phyloP scores from a whole-genome alignment of 257 asterid species.

The Leonotis leonurus region DNA sequence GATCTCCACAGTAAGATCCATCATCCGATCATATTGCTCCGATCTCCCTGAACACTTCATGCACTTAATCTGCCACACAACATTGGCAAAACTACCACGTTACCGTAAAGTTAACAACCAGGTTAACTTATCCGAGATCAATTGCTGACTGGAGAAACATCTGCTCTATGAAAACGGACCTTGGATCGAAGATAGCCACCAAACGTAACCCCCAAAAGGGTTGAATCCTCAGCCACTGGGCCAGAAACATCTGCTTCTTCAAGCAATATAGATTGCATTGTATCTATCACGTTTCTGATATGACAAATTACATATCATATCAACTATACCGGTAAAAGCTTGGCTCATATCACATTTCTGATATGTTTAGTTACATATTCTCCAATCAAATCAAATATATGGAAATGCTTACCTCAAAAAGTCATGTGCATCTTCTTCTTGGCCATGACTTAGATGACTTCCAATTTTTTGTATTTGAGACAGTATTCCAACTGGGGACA shows the following conservation, averaged over 20 bases:
- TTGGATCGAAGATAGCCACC: slow-evolving; percentile 55
- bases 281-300: slow-evolving; percentile 32
- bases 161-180: slow-evolving; percentile 35
- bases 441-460: slow-evolving; percentile 28
- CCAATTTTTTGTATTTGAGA: slow-evolving; percentile 41
- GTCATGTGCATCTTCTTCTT: slow-evolving; percentile 58
- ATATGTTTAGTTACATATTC: neutral
- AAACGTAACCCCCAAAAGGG: slow-evolving; percentile 43
- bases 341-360: too few relatives aligned
- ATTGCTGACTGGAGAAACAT: neutral
- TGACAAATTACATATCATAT: neutral
- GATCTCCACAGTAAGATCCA: slow-evolving; percentile 45
- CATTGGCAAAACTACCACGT: neutral
- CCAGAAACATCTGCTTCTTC: slow-evolving; percentile 38
- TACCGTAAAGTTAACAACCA: neutral
- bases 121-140: neutral
- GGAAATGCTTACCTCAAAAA: slow-evolving; percentile 31
- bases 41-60: slow-evolving; percentile 37
- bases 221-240: slow-evolving; percentile 35
- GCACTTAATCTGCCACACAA: slow-evolving; percentile 34
- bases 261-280: slow-evolving; percentile 40
- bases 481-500: slow-evolving; percentile 40
- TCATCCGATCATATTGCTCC: slow-evolving; percentile 33
- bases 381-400: neutral
- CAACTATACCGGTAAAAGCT: too few relatives aligned